phyloP scores from a whole-genome alignment of 176 grass and related monocot genomes.

The Eremochloa ophiuroides region DNA sequence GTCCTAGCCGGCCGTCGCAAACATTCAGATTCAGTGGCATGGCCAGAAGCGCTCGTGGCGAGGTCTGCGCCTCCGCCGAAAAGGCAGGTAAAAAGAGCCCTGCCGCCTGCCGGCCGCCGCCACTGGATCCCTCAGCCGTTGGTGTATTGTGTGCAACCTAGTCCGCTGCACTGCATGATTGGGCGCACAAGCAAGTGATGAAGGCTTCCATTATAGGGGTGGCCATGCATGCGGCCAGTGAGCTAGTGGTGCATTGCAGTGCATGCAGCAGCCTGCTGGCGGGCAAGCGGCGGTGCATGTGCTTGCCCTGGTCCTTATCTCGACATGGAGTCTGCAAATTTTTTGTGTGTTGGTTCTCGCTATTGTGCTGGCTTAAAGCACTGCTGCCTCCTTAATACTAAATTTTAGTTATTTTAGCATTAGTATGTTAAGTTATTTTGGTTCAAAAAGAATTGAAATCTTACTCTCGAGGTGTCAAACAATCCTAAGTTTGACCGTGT shows the following conservation, averaged over 20 bases:
- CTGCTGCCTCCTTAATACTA: no score
- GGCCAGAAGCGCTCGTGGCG: not conserved
- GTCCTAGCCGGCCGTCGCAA: not conserved
- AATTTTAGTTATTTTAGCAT: no score
- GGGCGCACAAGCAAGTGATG: slow-evolving; percentile 28
- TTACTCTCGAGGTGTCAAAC: no score
- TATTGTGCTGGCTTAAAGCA: not conserved
- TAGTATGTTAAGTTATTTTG: no score
- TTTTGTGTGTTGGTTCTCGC: no score
- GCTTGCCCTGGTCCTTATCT: not conserved
- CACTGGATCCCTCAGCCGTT: not conserved
- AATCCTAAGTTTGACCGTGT: no score
- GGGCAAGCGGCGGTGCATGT: not conserved
- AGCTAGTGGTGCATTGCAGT: slow-evolving; percentile 11
- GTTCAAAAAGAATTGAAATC: no score
- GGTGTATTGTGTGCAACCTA: not conserved
- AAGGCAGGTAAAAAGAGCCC: not conserved
- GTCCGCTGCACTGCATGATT: slow-evolving; percentile 16
- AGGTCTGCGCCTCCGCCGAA: not conserved
- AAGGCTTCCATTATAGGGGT: slow-evolving; percentile 23
- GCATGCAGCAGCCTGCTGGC: not conserved
- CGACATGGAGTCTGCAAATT: not conserved
- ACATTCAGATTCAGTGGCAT: not conserved
- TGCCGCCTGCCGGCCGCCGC: not conserved
- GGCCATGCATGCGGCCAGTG: not conserved